A percentile compares a stretch with the other conserved stretches of the same genome.
Evolutionary conservation across 2,329 filamentous ascomycete species (phyloP).

Genomic region (Ascochyta viciae-villosae): DNA sequence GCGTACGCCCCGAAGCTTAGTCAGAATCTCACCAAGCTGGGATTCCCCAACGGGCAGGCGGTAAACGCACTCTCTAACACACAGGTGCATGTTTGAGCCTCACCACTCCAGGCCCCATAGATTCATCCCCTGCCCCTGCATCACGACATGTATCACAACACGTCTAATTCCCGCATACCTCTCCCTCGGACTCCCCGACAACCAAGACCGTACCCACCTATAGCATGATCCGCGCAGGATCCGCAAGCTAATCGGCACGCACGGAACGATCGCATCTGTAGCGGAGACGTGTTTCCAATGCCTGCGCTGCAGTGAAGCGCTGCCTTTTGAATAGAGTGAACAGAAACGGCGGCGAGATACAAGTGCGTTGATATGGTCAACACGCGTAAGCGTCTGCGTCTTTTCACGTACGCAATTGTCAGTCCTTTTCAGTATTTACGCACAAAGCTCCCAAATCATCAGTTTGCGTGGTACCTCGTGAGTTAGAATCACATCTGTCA

Average conservation of each 20-base stretch:
- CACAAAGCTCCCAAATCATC: too few relatives aligned
- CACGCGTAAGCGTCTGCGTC: too few relatives aligned
- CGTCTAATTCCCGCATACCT: not conserved
- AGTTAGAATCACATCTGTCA: too few relatives aligned
- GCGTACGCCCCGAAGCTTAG: conserved; percentile 2
- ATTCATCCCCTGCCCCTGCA: conserved; percentile 13
- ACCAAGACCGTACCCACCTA: not conserved
- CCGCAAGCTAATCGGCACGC: not conserved
- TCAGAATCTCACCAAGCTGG: not conserved
- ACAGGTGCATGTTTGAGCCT: not conserved
- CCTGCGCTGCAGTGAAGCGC: not conserved
- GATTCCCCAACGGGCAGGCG: conserved; percentile 3
- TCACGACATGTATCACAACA: not conserved
- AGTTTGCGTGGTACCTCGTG: too few relatives aligned
- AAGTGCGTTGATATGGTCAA: too few relatives aligned
- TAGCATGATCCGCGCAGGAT: conserved; percentile 1
- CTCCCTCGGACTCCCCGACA: conserved; percentile 6
- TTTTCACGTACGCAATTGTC: too few relatives aligned
- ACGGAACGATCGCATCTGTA: not conserved
- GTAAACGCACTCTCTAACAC: not conserved
- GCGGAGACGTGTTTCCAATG: not conserved
- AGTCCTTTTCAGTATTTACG: too few relatives aligned
- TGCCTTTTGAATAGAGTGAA: too few relatives aligned
- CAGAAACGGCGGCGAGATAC: too few relatives aligned
- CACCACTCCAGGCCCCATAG: too few relatives aligned